Percentiles rank a stretch among this genome's conserved stretches.
Evolutionary conservation across 1,284 basidiomycete species (phyloP).

Genomic region (Malassezia arunalokei): DNA sequence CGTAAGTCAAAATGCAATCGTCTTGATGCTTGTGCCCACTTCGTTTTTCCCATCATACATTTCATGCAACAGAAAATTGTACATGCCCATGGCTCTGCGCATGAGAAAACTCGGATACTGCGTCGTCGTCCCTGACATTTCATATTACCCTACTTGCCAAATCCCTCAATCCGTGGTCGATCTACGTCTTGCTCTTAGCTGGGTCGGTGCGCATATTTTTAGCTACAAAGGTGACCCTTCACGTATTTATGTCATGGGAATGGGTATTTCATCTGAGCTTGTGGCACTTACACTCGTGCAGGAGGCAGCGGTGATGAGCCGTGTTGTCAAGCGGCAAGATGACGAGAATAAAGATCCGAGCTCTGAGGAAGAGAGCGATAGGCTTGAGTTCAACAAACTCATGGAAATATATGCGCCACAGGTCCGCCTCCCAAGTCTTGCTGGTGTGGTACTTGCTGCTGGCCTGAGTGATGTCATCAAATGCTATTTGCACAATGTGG

Average conservation of each 20-base stretch:
- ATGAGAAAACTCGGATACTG: conserved; percentile 45
- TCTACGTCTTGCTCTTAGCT: conserved; percentile 42
- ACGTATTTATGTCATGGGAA: conserved; percentile 45
- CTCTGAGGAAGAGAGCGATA: not conserved
- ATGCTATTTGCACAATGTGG: conserved; percentile 43
- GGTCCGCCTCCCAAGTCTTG: conserved; percentile 40
- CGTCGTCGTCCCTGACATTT: conserved; percentile 47
- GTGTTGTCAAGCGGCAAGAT: conserved; percentile 4
- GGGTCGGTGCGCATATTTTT: conserved; percentile 40
- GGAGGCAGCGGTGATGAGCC: conserved; percentile 44
- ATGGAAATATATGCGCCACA: conserved; percentile 45
- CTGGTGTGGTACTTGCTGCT: conserved; percentile 46
- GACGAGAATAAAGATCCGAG: not conserved
- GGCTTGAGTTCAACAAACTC: not conserved
- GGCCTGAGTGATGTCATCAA: conserved; percentile 48
- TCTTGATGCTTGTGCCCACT: conserved; percentile 45
- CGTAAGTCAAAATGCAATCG: conserved; percentile 25
- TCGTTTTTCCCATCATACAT: conserved; percentile 32
- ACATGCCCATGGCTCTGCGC: conserved; percentile 44
- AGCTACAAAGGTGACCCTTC: conserved; percentile 45
- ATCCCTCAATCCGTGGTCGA: conserved; percentile 43
- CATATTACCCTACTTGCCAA: conserved; percentile 41
- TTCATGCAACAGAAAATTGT: conserved; percentile 25
- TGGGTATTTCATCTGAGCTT: conserved; percentile 47
- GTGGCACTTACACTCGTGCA: conserved; percentile 46